These are phyloP conservation scores for Cytospora piceae DNA, from an alignment of 2,329 filamentous ascomycete genomes.

Conservation along the genomic window DNA sequence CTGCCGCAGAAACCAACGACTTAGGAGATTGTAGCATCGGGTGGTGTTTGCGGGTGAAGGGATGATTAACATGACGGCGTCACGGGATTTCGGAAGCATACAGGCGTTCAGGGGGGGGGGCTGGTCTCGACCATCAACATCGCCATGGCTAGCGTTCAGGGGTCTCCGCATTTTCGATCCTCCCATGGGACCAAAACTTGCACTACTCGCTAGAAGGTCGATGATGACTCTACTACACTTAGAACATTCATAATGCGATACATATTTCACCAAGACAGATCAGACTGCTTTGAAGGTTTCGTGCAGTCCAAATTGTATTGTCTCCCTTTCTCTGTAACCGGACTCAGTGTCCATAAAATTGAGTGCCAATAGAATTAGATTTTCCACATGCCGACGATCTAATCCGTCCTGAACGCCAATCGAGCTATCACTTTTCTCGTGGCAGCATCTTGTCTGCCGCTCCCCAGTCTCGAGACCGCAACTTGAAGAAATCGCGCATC, in stretches of 20 bases:
- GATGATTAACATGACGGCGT: slow-evolving; percentile 32
- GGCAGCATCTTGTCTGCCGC: slow-evolving; percentile 20
- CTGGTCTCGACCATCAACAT: slow-evolving; percentile 24
- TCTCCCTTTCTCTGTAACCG: not conserved
- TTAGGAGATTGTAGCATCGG: slow-evolving; percentile 35
- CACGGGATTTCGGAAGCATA: slow-evolving; percentile 36
- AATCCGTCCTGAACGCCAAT: slow-evolving; percentile 28
- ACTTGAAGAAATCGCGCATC: not conserved
- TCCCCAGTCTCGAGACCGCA: slow-evolving; percentile 5
- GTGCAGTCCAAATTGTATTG: not conserved
- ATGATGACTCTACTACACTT: slow-evolving; percentile 30
- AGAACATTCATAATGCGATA: slow-evolving; percentile 29
- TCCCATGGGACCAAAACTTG: slow-evolving; percentile 17
- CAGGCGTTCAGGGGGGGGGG: slow-evolving; percentile 41
- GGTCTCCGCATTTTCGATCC: slow-evolving; percentile 18
- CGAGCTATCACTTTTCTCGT: slow-evolving; percentile 27
- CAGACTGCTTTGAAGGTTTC: not conserved
- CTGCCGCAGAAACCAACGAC: slow-evolving; percentile 62
- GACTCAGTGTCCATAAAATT: slow-evolving; percentile 7
- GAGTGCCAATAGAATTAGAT: slow-evolving; percentile 28
- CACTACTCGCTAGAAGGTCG: slow-evolving; percentile 29
- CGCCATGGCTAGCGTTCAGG: slow-evolving; percentile 27
- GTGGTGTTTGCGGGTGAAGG: slow-evolving; percentile 32
- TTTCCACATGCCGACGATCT: slow-evolving; percentile 27
- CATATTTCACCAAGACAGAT: slow-evolving; percentile 6